Conservation (phyloP, 768 basidiomycete genomes). For the Russula olivacea region DNA sequence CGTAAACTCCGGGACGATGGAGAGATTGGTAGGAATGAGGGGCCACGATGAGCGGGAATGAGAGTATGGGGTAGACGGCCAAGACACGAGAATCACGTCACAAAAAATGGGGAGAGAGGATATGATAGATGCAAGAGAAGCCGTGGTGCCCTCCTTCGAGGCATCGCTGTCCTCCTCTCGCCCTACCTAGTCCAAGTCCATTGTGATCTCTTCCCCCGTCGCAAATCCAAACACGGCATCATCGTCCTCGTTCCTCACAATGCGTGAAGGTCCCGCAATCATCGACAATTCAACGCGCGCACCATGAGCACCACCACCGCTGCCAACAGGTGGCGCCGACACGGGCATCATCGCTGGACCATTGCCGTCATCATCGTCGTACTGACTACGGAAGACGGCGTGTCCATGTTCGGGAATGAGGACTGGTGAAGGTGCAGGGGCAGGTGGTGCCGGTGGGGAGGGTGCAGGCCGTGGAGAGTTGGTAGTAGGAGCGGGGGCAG, state of each 20-base stretch:
- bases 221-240: slow-evolving; percentile 19
- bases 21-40: neutral
- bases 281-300: slow-evolving; percentile 25
- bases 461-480: neutral
- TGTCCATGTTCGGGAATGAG: slow-evolving; percentile 16
- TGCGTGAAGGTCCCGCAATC: slow-evolving; percentile 24
- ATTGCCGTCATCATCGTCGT: neutral
- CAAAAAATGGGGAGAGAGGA: too few species aligned
- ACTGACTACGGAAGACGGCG: slow-evolving; percentile 3
- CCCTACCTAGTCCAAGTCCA: slow-evolving; percentile 24
- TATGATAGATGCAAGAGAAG: neutral
- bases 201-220: slow-evolving; percentile 22
- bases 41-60: neutral
- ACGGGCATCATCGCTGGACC: slow-evolving; percentile 2
- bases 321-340: neutral
- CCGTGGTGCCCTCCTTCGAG: too few species aligned
- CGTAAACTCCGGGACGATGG: neutral
- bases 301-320: neutral
- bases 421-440: neutral
- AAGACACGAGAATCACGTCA: neutral
- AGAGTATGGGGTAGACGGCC: neutral
- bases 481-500: neutral
- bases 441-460: slow-evolving; percentile 2
- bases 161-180: neutral
- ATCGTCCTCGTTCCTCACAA: slow-evolving; percentile 16